These are phyloP conservation scores for Diutina scorzettiae DNA, from an alignment of 1,139 yeast species.

Conservation along the genomic window DNA sequence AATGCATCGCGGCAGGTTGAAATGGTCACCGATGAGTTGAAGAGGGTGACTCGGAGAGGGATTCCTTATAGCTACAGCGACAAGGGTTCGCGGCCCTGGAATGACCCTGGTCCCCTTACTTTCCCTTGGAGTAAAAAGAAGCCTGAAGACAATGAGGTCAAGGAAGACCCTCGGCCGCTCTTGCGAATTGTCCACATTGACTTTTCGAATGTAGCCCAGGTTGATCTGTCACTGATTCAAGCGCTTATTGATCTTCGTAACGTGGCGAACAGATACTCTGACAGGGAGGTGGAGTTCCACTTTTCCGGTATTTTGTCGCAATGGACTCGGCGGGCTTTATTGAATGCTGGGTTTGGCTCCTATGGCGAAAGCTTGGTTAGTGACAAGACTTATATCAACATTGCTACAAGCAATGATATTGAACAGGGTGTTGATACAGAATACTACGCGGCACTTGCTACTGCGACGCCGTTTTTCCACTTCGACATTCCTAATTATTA, in stretches of 20 bases:
- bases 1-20: conserved; percentile 71
- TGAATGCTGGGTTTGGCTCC: conserved; percentile 72
- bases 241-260: conserved; percentile 65
- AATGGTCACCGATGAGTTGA: conserved; percentile 54
- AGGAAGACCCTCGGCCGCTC: conserved; percentile 46
- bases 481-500: conserved; percentile 68
- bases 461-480: conserved; percentile 79
- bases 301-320: conserved; percentile 77
- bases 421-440: conserved; percentile 22
- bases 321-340: conserved; percentile 73
- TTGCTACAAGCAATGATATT: conserved; percentile 19
- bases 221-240: conserved; percentile 75
- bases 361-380: conserved; percentile 31
- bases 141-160: conserved; percentile 11
- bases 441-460: conserved; percentile 49
- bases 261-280: conserved; percentile 63
- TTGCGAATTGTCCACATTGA: conserved; percentile 69
- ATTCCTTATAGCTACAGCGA: conserved; percentile 28
- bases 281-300: conserved; percentile 79
- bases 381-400: conserved; percentile 28
- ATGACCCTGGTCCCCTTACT: conserved; percentile 65
- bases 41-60: conserved; percentile 51
- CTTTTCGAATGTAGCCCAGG: conserved; percentile 61
- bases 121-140: conserved; percentile 14
- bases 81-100: conserved; percentile 79